Base-by-base conservation (phyloP, 805 yeast genomes). In the Monosporozyma yasuniensis region DNA sequence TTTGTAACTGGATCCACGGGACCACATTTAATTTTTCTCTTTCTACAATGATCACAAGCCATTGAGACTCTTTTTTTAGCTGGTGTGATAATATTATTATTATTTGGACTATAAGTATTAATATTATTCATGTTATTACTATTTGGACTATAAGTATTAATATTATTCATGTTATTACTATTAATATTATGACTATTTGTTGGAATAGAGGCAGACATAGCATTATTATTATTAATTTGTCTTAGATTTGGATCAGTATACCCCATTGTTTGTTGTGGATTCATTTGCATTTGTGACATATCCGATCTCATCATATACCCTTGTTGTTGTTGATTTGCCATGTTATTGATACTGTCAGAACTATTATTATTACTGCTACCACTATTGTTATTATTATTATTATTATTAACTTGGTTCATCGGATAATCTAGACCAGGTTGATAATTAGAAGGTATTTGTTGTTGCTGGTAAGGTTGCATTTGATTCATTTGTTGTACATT, bases 21-120 rank as follows among this genome's bases (percentile, higher is more conserved):
- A 22, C 57, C 65, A 51, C 68, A 64, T 47, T 61, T 62, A 34
- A 64, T 61, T 50, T 64, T 64, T 42, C 67, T 56, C 47, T 53
- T 63, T 47, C 68, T 56, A 52, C 68, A 64, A 47, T 58, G 58
- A 51, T 64, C 68, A 53, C 68, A 64, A 12, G 68, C 68, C 46
- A 58, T 61, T 10, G 63, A 48, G 8, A 59, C 67, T 47, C 68
- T 55, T 50, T 55, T 61, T 46, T 59, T 60, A 3, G 43, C 37
- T 23, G 46, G 46, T 10, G 44, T 16, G 9, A 16, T 34, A 18
- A n/a, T n/a, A 18, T 22, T 34, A 9, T 10, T 34, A 10, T 21
- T 44, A 5, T 3, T 28, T 25, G 27, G 27, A 25, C 27, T 25
- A 25, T 25, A 25, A 12, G 3, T 22, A 30, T 23, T 39, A 38